A percentile compares a stretch with the other conserved stretches of the same genome.
Evolutionary conservation across 495 filamentous ascomycete species (phyloP).

Genomic region (Penicillium antarcticum): DNA sequence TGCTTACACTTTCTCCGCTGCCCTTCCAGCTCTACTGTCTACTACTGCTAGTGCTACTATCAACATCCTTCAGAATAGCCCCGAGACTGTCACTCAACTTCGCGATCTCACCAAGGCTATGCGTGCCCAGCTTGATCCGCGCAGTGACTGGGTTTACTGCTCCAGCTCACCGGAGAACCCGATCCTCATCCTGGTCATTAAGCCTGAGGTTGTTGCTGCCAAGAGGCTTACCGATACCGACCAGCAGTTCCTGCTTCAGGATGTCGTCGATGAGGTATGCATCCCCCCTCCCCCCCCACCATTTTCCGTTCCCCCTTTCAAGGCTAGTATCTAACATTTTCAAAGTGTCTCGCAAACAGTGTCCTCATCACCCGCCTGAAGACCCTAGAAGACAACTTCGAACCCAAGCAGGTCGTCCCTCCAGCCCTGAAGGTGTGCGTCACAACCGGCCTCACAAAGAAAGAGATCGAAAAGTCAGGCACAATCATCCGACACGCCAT

Average conservation of each 20-base stretch:
- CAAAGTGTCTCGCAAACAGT: slow-evolving; percentile 71
- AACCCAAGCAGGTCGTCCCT: slow-evolving; percentile 61
- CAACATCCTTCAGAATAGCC: slow-evolving; percentile 75
- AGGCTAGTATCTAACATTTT: slow-evolving; percentile 9
- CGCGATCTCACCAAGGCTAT: slow-evolving; percentile 80
- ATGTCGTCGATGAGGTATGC: slow-evolving; percentile 88
- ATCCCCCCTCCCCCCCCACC: background rate
- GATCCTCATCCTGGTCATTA: slow-evolving; percentile 78
- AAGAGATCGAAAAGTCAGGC: slow-evolving; percentile 92
- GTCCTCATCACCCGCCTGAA: slow-evolving; percentile 86
- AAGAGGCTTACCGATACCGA: slow-evolving; percentile 65
- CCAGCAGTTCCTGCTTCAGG: slow-evolving; percentile 82
- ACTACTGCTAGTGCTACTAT: slow-evolving; percentile 92
- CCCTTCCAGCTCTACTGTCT: slow-evolving; percentile 87
- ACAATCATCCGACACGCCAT: slow-evolving; percentile 86
- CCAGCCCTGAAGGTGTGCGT: slow-evolving; percentile 89
- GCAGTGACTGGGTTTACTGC: slow-evolving; percentile 89
- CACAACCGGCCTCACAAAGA: slow-evolving; percentile 80
- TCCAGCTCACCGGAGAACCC: slow-evolving; percentile 83
- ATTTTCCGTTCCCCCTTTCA: background rate
- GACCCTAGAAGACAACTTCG: slow-evolving; percentile 61
- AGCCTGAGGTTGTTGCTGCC: slow-evolving; percentile 73
- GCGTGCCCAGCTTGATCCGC: slow-evolving; percentile 82
- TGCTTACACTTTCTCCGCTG: slow-evolving; percentile 92
- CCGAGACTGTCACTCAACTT: slow-evolving; percentile 70